Evolutionary conservation across 495 filamentous ascomycete genomes (phyloP), one percentile per base, ranked within the genome.

Genomic region (Hypoxylon subgilvum): DNA sequence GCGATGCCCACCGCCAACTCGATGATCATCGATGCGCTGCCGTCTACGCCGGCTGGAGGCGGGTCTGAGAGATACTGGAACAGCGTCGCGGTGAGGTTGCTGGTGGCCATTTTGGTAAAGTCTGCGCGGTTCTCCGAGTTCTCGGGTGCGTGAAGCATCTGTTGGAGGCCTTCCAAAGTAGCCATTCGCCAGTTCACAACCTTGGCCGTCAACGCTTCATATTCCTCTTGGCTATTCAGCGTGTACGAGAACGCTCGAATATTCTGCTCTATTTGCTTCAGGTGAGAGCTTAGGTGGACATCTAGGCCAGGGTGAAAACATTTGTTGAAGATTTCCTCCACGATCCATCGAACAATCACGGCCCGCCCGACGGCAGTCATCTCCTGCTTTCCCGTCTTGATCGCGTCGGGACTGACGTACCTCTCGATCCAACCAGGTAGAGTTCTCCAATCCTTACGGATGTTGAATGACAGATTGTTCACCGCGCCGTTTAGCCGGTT

Each of bases 301-400:
- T 97, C 91, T 9, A 98, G 75, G 2, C 84, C 85, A 0, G 94
- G 94, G 63, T 98, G 95, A 75, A 98, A 98, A 72, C 88, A 88
- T 36, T 85, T 83, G 66, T 95, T 87, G 69, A 97, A 90, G 18
- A 97, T 81, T 67, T 97, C 91, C 12, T 97, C 90, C 16, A 92
- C 86, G 12, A 98, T 77, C 91, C 94, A 98, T 49, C 86, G 82
- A 22, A 90, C 88, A 54, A 98, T 92, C 39, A 89, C 83, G 4
- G 95, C 91, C 21, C 93, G 84, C n/a, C 94, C 94, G 17, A 96
- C 87, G 4, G 90, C 90, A 4, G 90, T 97, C 94, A 98, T 98
- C 67, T 98, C 94, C 69, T 96, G 91, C 50, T 89, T 94, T 46
- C 91, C 93, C 10, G 83, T 87, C 40, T 81, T 76, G 19, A 90